These are phyloP conservation scores for Neurospora sp. DNA, from an alignment of 495 filamentous ascomycete genomes.

Conservation along the genomic window DNA sequence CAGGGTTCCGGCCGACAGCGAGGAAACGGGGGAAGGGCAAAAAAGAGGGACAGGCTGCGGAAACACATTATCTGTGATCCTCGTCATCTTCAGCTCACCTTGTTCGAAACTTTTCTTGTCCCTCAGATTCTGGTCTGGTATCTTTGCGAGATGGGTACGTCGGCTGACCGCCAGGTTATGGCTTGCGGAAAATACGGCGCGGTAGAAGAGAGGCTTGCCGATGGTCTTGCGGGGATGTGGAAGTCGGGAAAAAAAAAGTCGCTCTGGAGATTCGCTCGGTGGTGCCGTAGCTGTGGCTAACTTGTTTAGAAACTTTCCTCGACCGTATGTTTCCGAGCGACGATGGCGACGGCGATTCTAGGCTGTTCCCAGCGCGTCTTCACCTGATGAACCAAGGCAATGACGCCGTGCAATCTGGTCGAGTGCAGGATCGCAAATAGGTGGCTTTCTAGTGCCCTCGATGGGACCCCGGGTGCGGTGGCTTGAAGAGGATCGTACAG, in stretches of 20 bases:
- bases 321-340: not conserved
- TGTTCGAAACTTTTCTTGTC: not conserved
- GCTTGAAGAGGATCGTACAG: constrained; percentile 19
- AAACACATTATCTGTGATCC: not conserved
- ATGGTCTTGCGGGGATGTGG: not conserved
- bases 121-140: not conserved
- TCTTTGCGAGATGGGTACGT: not conserved
- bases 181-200: not conserved
- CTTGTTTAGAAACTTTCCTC: not conserved
- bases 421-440: constrained; percentile 16
- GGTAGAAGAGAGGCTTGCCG: not conserved
- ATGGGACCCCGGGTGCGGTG: constrained; percentile 13
- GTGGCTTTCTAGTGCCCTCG: constrained; percentile 14
- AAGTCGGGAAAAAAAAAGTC: not conserved
- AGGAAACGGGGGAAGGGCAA: not conserved
- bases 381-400: constrained; percentile 8
- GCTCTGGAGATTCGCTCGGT: not conserved
- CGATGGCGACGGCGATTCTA: not conserved
- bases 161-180: not conserved
- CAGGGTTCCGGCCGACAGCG: not conserved
- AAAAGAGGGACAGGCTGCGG: not conserved
- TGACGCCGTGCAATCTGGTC: constrained; percentile 12
- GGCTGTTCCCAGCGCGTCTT: constrained; percentile 4
- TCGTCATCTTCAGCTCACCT: not conserved
- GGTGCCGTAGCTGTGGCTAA: not conserved